phyloP scores from a whole-genome alignment of 2,329 filamentous ascomycete species.

The Colletotrichum abscissum region DNA sequence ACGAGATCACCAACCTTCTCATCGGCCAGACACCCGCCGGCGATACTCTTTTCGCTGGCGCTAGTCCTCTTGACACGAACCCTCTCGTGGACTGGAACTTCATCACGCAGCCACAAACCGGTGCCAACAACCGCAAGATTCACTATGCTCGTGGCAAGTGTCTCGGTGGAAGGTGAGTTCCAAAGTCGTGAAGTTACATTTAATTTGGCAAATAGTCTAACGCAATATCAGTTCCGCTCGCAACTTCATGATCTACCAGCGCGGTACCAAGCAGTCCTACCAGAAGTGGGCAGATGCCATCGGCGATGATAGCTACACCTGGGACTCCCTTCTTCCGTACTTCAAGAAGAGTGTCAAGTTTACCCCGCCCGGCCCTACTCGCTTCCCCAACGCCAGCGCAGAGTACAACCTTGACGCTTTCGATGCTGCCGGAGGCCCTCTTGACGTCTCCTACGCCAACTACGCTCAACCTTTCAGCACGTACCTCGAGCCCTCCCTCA shows the following conservation, averaged over 20 bases:
- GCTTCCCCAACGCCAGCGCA: constrained; percentile 37
- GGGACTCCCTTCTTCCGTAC: constrained; percentile 44
- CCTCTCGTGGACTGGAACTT: constrained; percentile 46
- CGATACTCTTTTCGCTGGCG: constrained; percentile 11
- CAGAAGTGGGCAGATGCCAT: constrained; percentile 46
- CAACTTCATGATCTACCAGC: constrained; percentile 45
- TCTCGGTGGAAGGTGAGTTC: constrained; percentile 41
- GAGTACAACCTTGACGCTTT: constrained; percentile 41
- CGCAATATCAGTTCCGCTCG: constrained; percentile 36
- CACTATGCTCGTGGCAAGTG: constrained; percentile 51
- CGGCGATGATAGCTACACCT: constrained; percentile 44
- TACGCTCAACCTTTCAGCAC: constrained; percentile 40
- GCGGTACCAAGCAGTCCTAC: constrained; percentile 39
- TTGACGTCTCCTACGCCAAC: constrained; percentile 42
- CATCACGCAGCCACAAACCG: constrained; percentile 41
- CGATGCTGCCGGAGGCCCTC: constrained; percentile 42
- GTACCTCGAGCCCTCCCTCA: constrained; percentile 45
- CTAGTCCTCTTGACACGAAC: constrained; percentile 31
- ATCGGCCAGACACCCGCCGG: constrained; percentile 39
- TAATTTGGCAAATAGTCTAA: not conserved
- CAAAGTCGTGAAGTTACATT: not conserved
- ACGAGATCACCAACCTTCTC: constrained; percentile 44
- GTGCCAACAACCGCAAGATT: constrained; percentile 41
- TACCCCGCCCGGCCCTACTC: constrained; percentile 41
- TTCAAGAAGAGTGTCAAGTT: constrained; percentile 46